These are phyloP conservation scores for Teunomyces atbi DNA, from an alignment of 805 yeast species.

Conservation along the genomic window DNA sequence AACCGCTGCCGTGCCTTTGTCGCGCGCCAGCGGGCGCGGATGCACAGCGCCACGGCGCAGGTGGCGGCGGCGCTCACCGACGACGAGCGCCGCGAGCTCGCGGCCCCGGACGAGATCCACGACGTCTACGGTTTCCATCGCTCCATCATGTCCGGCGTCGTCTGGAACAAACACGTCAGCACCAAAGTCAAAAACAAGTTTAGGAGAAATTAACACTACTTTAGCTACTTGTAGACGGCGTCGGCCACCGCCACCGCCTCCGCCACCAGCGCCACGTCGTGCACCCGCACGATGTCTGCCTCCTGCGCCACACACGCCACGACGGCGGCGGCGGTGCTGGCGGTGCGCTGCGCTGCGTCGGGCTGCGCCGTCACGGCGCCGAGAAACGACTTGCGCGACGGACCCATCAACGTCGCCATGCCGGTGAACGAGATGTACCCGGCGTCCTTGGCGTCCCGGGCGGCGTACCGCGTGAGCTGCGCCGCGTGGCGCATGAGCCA, in stretches of 20 bases:
- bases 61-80: slow-evolving; percentile 37
- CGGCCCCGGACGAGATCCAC: slow-evolving; percentile 30
- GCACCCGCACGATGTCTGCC: slow-evolving; percentile 83
- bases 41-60: slow-evolving; percentile 23
- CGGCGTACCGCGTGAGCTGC: slow-evolving; percentile 49
- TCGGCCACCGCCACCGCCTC: slow-evolving; percentile 60
- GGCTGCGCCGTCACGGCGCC: slow-evolving; percentile 66
- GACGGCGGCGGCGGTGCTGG: slow-evolving; percentile 75
- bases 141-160: slow-evolving; percentile 52
- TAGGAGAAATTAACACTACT: too few species aligned
- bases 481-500: slow-evolving; percentile 54
- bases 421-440: slow-evolving; percentile 47
- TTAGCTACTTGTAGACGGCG: slow-evolving; percentile 70
- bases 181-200: too few species aligned
- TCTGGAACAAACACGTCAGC: slow-evolving; percentile 61
- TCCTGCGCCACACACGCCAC: slow-evolving; percentile 72
- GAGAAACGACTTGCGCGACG: slow-evolving; percentile 84
- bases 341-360: slow-evolving; percentile 58
- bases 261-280: slow-evolving; percentile 63
- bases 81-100: slow-evolving; percentile 35
- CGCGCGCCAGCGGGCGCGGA: slow-evolving; percentile 52
- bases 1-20: slow-evolving; percentile 77
- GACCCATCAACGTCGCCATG: slow-evolving; percentile 75
- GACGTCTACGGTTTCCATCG: slow-evolving; percentile 45
- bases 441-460: slow-evolving; percentile 11